phyloP scores from a whole-genome alignment of 106 monocot genomes.

The Phalaenopsis aphrodite region DNA sequence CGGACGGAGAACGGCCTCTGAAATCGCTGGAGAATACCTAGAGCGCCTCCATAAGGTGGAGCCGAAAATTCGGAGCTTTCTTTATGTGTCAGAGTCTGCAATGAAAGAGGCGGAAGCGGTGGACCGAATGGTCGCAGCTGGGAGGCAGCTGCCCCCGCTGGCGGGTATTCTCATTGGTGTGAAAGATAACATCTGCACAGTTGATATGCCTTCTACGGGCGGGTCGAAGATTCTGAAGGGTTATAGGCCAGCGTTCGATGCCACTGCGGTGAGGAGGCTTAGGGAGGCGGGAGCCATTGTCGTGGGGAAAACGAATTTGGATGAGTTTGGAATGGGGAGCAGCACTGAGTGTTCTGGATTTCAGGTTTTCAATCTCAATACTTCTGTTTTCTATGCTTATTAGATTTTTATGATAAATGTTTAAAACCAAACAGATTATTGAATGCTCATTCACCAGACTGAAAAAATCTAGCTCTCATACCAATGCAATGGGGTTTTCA shows the following conservation, averaged over 20 bases:
- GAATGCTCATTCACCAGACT: too few species aligned
- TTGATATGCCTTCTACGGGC: constrained; percentile 87
- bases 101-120: constrained; percentile 57
- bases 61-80: constrained; percentile 61
- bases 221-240: constrained; percentile 85
- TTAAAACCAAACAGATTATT: neutral
- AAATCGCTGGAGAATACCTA: constrained; percentile 44
- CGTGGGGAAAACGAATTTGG: constrained; percentile 95
- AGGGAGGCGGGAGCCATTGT: constrained; percentile 65
- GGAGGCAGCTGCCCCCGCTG: constrained; percentile 59
- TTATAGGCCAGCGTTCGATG: constrained; percentile 78
- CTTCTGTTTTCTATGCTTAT: neutral
- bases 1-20: constrained; percentile 30
- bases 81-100: constrained; percentile 53
- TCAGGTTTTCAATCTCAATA: constrained; percentile 35
- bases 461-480: too few species aligned
- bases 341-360: constrained; percentile 85
- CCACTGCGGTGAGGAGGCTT: constrained; percentile 65
- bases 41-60: constrained; percentile 47
- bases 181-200: constrained; percentile 90
- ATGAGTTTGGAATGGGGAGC: constrained; percentile 99
- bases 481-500: too few species aligned
- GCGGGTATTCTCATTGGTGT: constrained; percentile 82
- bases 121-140: constrained; percentile 48
- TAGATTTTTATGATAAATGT: neutral